Evolutionary conservation across 2,329 filamentous ascomycete species (phyloP), one percentile per base, ranked within the genome.

Genomic region (Aspergillus hortae): DNA sequence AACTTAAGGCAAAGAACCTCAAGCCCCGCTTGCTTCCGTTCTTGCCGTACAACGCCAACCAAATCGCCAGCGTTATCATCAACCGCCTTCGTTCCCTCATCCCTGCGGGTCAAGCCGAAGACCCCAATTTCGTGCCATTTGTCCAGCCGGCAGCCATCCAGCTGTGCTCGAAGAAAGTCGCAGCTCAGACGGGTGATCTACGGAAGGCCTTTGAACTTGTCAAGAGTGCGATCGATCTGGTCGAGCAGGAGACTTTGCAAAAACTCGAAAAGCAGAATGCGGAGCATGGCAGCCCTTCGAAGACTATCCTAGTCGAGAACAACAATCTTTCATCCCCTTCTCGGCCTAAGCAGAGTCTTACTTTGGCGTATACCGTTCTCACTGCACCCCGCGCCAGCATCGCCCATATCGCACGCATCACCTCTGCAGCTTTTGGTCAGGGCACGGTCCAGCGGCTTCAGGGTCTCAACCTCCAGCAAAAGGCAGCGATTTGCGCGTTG

Each of bases 121-220:
- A 81, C 33, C 71, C 79, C 5, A 80, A 81, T 54, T 87, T 84
- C 55, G 75, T 95, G 3, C 94, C 94, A 0, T 96, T 97, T 65
- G 84, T 99, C 53, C 92, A 97, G 64, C 92, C 92, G 1, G 89
- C 90, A 11, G 94, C 94, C 15, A 91, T 99, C 61, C 90, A 95
- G 64, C 85, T 99, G 42, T 95, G 92, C 68, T 88, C 94, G 6
- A 90, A 94, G 69, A 99, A 97, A 69, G 90, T 99, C 14, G 88
- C 94, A 4, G 90, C 88, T 49, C 92, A 97, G 68, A 96, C 90
- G 0, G 94, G 94, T 41, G 94, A 99, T 69, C 73, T 99, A 45
- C 89, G 94, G 55, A 96, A 95, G 71, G 92, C 92, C 0, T 96
- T 97, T 64, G 92, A 96, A 70, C 90, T 99, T 54, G 91, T 92